Evolutionary conservation across 2,329 filamentous ascomycete species (phyloP), one percentile per base, ranked within the genome.

Genomic region (Lachnellula arida): DNA sequence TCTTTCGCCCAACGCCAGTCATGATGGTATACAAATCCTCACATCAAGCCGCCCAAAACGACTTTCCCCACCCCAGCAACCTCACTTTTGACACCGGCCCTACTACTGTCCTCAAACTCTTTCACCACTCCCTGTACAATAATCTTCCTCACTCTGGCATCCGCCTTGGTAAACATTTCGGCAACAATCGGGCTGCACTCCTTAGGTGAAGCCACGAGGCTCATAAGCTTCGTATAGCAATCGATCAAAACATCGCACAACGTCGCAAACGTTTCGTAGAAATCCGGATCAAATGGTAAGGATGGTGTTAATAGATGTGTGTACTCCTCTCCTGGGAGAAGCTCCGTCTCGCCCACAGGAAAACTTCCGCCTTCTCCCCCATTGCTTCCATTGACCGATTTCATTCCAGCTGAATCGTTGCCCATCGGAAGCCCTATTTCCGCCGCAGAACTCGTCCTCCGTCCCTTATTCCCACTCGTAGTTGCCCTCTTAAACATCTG

Each of bases 221-320:
- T 79, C 65, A 95, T 76, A 28, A 99, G 82, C 53, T 86, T 84
- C 37, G 85, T 85, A 74, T 99, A 99, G 67, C 86, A 90, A 71
- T 97, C 94, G 65, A 97, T 95, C 59, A 99, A 76, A 3, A 96
- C 90, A 69, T 99, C 94, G 75, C 94, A 97, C 6, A 99, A 79
- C 12, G 94, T 97, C 14, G 91, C 88, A 74, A 97, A 97, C 0
- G 92, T 97, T 75, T 95, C 91, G 72, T 93, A 94, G 68, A 96
- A 99, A 73, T 99, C 94, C 0, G 94, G 94, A 62, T 97, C 92
- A 68, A 99, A 99, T 0, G 94, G 94, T 48, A 99, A 75, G 15
- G 86, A 87, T 0, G 94, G 94, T n/a, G 93, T 97, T 19, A 97
- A 80, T 1, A 99, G 79, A 70, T 93, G 86, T 0, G 85, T 84